phyloP scores from a whole-genome alignment of 164 flowering plant genomes.

The Umbellularia californica region DNA sequence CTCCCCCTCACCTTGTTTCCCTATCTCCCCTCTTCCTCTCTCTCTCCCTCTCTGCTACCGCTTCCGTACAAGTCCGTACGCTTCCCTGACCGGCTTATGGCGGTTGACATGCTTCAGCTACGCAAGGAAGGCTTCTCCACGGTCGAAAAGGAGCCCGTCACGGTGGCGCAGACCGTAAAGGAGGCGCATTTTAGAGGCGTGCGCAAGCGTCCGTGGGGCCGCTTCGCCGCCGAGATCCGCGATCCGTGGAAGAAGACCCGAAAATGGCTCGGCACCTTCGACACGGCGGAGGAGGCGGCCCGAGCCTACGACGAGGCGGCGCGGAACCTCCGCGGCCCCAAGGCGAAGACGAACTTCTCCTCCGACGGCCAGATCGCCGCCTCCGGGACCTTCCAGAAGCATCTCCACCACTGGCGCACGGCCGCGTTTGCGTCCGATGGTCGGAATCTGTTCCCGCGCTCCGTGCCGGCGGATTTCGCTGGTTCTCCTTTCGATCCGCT shows the following conservation, averaged over 20 bases:
- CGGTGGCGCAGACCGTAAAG: constrained; percentile 14
- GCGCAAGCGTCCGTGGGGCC: constrained; percentile 90
- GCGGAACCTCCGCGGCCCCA: constrained; percentile 60
- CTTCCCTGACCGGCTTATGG: constrained; percentile 19
- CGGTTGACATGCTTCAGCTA: constrained; percentile 29
- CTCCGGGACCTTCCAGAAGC: constrained; percentile 18
- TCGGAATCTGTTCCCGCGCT: constrained; percentile 3
- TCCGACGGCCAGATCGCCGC: constrained; percentile 7
- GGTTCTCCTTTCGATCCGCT: constrained; percentile 30
- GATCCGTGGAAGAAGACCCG: constrained; percentile 87
- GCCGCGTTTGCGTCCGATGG: background rate
- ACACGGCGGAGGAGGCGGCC: constrained; percentile 84
- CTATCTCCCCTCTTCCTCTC: background rate
- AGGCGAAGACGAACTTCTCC: constrained; percentile 78
- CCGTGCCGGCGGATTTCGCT: constrained; percentile 24
- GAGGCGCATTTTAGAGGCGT: constrained; percentile 74
- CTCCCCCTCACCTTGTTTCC: background rate
- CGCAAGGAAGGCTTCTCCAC: constrained; percentile 15
- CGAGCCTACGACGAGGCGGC: constrained; percentile 84
- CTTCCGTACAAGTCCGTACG: background rate
- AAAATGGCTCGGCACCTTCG: constrained; percentile 87
- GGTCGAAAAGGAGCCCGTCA: constrained; percentile 1
- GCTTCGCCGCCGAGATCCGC: constrained; percentile 86
- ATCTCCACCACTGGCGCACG: constrained; percentile 10
- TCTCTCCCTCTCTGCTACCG: background rate